Base-by-base conservation (phyloP, 495 filamentous ascomycete species). In the Penicillium bovifimosum region DNA sequence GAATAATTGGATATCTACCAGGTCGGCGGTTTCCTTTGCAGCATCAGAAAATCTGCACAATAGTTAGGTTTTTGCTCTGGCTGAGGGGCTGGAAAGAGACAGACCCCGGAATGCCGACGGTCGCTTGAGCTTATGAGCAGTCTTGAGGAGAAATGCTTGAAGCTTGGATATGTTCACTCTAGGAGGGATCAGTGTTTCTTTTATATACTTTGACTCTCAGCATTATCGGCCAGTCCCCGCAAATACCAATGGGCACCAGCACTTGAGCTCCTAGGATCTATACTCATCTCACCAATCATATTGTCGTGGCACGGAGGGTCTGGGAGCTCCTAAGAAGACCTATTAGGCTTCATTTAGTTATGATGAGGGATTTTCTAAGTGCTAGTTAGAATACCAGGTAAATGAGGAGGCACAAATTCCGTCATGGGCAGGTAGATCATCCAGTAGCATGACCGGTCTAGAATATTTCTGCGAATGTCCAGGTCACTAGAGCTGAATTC, bases 401-500 rank as follows among this genome's bases (percentile, higher is more conserved):
- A 42, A 50, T 50, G 16, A 50, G 20, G 38, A 28, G 38, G 14
- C 27, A 28, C 29, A 16, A 50, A 50, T 50, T 17, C 16, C 28
- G 27, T 34, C 5, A 32, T 50, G 9, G 47, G 28, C 3, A 10
- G 47, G 14, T 50, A 41, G 38, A 50, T 14, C 8, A 50, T 50
- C 14, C 16, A 41, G 38, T 41, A 34, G 20, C 27, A 42, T 50
- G 36, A 9, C 9, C 47, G 20, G 35, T 50, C 48, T 50, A 42
- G 35, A 41, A 50, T 42, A 16, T 18, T 32, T 50, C 34, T 50
- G 48, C 11, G 18, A 16, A 41, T 50, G 27, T 41, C 38, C 11
- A 41, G 20, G 20, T 42, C 48, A 38, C 48, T 50, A 50, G 27
- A 50, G 48, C n/a, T 50, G 10, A 41, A 42, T 28, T 41, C 36